These are phyloP conservation scores for Candida takata DNA, from an alignment of 805 yeast genomes.

Conservation along the genomic window DNA sequence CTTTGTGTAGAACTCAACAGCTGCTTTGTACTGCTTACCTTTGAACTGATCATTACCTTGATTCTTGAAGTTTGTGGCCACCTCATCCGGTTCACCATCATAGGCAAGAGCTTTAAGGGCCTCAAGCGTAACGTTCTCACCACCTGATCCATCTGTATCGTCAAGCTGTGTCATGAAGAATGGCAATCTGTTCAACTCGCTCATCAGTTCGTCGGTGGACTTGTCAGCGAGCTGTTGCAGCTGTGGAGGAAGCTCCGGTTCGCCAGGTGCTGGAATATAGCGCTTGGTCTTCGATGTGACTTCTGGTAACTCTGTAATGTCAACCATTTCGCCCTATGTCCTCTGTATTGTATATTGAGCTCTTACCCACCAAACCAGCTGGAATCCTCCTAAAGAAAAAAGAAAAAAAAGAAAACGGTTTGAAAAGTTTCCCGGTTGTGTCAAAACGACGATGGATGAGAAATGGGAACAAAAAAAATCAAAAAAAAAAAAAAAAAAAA, in stretches of 20 bases:
- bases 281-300: conserved; percentile 25
- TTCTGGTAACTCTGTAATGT: conserved; percentile 14
- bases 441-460: no score
- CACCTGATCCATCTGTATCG: conserved; percentile 69
- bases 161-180: conserved; percentile 89
- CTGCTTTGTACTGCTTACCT: conserved; percentile 63
- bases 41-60: conserved; percentile 90
- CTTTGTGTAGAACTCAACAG: conserved; percentile 70
- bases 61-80: conserved; percentile 80
- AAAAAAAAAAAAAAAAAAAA: no score
- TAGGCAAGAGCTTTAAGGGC: conserved; percentile 88
- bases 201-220: conserved; percentile 66
- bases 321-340: conserved; percentile 9
- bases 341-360: no score
- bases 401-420: no score
- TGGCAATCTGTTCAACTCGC: conserved; percentile 77
- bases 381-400: no score
- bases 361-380: no score
- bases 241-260: conserved; percentile 79
- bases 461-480: no score
- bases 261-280: conserved; percentile 44
- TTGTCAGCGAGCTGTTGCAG: conserved; percentile 55
- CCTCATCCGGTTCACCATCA: conserved; percentile 92
- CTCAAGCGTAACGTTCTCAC: conserved; percentile 68
- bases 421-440: no score